These are phyloP conservation scores for Cochlearia excelsa DNA, from an alignment of 345 rosid genomes.

Conservation along the genomic window DNA sequence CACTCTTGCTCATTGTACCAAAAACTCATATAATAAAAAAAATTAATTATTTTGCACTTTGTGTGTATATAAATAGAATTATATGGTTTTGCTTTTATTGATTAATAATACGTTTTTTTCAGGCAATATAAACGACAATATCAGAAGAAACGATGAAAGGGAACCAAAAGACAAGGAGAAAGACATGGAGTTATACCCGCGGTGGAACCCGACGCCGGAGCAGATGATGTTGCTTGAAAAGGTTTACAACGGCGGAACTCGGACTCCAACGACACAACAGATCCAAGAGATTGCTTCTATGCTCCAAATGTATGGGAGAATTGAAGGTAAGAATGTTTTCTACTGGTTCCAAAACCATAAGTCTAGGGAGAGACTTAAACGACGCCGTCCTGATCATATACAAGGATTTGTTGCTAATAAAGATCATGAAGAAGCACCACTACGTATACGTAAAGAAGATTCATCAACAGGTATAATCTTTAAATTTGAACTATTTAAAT, in stretches of 20 bases:
- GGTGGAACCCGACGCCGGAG: conserved; percentile 76
- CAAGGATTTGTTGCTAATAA: conserved; percentile 15
- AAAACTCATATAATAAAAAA: background rate
- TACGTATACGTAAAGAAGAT: background rate
- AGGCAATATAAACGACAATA: too few species aligned
- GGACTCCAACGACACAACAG: conserved; percentile 55
- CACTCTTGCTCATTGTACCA: conserved; percentile 12
- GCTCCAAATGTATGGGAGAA: conserved; percentile 60
- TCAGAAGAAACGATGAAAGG: too few species aligned
- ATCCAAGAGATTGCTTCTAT: conserved; percentile 54
- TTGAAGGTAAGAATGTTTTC: conserved; percentile 68
- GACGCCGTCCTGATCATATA: conserved; percentile 33
- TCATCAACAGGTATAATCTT: conserved; percentile 11
- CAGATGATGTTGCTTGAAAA: conserved; percentile 54
- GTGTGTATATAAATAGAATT: too few species aligned
- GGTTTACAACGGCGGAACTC: conserved; percentile 46
- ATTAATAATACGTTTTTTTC: too few species aligned
- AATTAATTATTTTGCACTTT: too few species aligned
- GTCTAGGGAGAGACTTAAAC: conserved; percentile 56
- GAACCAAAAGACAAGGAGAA: background rate
- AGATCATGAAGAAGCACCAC: conserved; percentile 17
- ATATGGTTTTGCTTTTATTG: too few species aligned
- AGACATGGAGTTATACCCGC: background rate
- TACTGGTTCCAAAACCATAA: conserved; percentile 81
- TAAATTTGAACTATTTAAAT: too few species aligned